Evolutionary conservation across 306 rosid species (phyloP).

Genomic region (Vachellia collinsii): DNA sequence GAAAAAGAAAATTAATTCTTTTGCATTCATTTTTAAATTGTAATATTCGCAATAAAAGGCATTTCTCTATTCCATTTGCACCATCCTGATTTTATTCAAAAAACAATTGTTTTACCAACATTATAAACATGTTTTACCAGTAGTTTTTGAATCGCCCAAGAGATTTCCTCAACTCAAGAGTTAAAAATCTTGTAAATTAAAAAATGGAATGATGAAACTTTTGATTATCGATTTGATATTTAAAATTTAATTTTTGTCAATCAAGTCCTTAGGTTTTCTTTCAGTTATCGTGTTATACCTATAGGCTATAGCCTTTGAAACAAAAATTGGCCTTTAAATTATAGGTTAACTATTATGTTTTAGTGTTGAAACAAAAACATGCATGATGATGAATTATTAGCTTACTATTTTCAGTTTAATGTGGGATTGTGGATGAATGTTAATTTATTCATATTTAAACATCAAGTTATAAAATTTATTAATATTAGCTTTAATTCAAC

Average conservation of each 20-base stretch:
- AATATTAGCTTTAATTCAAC: too few species aligned
- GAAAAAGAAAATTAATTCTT: constrained; percentile 45
- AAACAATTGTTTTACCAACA: too few species aligned
- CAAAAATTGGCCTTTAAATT: neutral
- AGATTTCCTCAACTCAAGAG: neutral
- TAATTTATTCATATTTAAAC: neutral
- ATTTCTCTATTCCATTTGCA: constrained; percentile 49
- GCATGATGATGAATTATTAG: too few species aligned
- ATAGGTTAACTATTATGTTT: too few species aligned
- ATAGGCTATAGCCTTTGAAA: neutral
- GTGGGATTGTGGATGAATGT: neutral
- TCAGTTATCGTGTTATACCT: neutral
- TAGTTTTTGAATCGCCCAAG: neutral
- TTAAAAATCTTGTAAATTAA: neutral
- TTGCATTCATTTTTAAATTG: constrained; percentile 52
- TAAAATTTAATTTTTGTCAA: too few species aligned
- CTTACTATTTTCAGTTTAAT: neutral
- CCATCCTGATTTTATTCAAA: neutral
- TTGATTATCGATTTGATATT: neutral
- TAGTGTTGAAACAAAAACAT: neutral
- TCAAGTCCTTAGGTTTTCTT: neutral
- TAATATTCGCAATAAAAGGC: constrained; percentile 54
- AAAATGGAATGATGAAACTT: neutral
- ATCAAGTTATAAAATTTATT: too few species aligned
- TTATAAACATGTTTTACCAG: neutral